These are phyloP conservation scores for Lanzia echinophila DNA, from an alignment of 2,329 filamentous ascomycete species.

Conservation along the genomic window DNA sequence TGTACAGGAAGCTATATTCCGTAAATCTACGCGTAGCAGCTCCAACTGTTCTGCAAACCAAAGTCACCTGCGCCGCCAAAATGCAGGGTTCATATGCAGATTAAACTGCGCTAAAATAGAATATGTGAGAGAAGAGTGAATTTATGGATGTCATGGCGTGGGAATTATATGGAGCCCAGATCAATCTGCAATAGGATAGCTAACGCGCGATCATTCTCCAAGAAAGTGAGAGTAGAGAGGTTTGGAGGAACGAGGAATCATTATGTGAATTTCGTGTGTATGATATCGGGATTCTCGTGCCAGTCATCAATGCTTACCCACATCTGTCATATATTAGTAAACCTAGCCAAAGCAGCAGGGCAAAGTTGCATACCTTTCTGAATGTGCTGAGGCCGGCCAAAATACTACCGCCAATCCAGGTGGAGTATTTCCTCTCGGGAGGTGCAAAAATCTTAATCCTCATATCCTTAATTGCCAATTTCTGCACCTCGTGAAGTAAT, in stretches of 20 bases:
- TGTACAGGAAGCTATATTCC: slow-evolving; percentile 3
- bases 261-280: slow-evolving; percentile 92
- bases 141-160: neutral
- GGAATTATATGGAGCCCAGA: no score
- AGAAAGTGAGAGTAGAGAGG: neutral
- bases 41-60: neutral
- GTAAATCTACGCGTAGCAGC: slow-evolving; percentile 2
- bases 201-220: no score
- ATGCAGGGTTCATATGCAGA: slow-evolving; percentile 3
- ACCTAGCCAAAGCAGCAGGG: slow-evolving; percentile 2
- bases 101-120: slow-evolving; percentile 6
- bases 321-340: slow-evolving; percentile 57
- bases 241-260: neutral
- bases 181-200: no score
- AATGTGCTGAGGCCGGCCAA: slow-evolving; percentile 95
- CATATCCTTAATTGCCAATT: slow-evolving; percentile 96
- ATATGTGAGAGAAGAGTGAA: slow-evolving; percentile 1
- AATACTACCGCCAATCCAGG: slow-evolving; percentile 98
- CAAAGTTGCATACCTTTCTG: slow-evolving; percentile 66
- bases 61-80: slow-evolving; percentile 1
- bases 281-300: slow-evolving; percentile 99
- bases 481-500: slow-evolving; percentile 84
- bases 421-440: slow-evolving; percentile 95
- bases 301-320: slow-evolving; percentile 99
- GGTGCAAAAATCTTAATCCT: slow-evolving; percentile 98